Evolutionary conservation across 2,329 filamentous ascomycete species (phyloP), one percentile per base, ranked within the genome.

Genomic region (Fusarium avenaceum): DNA sequence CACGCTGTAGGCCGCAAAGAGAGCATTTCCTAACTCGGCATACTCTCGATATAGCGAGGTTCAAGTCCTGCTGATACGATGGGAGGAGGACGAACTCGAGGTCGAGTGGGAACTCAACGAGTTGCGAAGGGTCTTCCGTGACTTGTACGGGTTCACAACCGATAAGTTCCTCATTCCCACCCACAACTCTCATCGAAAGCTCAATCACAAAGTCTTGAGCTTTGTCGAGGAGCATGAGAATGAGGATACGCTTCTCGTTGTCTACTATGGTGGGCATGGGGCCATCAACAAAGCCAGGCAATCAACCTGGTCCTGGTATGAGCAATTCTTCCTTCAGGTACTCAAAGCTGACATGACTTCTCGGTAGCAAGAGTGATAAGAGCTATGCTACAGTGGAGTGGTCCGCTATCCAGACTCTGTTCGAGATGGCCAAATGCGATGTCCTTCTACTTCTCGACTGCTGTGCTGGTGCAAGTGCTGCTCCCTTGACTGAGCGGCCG

Each of bases 341-440:
- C 6, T 6, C 24, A 10, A 40, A n/a, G 51, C 70, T 74, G 32
- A 74, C 54, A 52, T 63, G 39, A 59, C 44, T 22, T 7, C 22
- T 66, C 33, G 13, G 52, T 24, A 74, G 72, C 33, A 74, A 72
- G 49, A 35, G 48, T 7, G 72, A 74, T 30, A 71, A 54, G 38
- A 47, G 59, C 28, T 74, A 74, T 19, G 72, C 72, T 35, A 72
- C 69, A 4, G 72, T 74, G 14, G 72, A 74, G 56, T 74, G 72
- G 72, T 74, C 72, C 28, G 72, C 72, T 11, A 74, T 74, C 24
- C 72, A 74, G 33, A 74, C 72, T 28, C 32, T 74, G 26, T 74
- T 74, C 47, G 72, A 74, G 44, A 74, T 72, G 39, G 72, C 58
- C 33, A 72, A 70, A 40, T 74, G 72, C 48, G 72, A 74, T 26